Conservation (phyloP, 352 stramenopile species). For the Pythium inflatum region DNA sequence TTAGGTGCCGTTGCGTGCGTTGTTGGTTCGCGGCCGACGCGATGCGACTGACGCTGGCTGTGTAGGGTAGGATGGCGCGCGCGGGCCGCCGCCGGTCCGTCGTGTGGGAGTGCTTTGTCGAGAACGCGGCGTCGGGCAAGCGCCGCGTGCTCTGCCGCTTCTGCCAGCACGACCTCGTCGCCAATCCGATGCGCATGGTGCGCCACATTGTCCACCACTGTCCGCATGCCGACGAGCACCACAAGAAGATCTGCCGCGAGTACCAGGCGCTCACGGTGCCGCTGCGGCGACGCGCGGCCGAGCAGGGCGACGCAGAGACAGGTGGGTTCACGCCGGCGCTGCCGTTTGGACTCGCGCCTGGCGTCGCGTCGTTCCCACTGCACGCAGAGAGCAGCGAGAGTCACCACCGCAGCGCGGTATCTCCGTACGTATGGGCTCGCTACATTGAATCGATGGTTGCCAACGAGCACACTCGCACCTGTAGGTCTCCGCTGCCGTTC, state of each 20-base stretch:
- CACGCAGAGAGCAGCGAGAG: neutral
- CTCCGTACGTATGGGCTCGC: neutral
- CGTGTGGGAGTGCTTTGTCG: constrained; percentile 51
- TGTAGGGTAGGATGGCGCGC: no score
- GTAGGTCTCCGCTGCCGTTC: no score
- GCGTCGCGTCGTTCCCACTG: no score
- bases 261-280: constrained; percentile 44
- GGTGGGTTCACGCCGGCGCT: neutral
- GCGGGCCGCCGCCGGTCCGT: constrained; percentile 46
- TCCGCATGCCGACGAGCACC: constrained; percentile 43
- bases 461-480: no score
- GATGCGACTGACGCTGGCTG: no score
- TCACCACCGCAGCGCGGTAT: neutral
- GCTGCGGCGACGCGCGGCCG: constrained; percentile 24
- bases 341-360: constrained; percentile 2
- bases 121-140: constrained; percentile 39
- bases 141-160: constrained; percentile 56
- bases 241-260: constrained; percentile 51
- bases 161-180: constrained; percentile 50
- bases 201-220: constrained; percentile 51
- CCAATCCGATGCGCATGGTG: constrained; percentile 52
- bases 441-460: no score
- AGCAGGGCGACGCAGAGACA: neutral
- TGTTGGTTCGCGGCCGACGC: no score
- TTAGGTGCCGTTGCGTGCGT: neutral